Conservation (phyloP, 2,329 filamentous ascomycete species). For the Colletotrichum viniferum region DNA sequence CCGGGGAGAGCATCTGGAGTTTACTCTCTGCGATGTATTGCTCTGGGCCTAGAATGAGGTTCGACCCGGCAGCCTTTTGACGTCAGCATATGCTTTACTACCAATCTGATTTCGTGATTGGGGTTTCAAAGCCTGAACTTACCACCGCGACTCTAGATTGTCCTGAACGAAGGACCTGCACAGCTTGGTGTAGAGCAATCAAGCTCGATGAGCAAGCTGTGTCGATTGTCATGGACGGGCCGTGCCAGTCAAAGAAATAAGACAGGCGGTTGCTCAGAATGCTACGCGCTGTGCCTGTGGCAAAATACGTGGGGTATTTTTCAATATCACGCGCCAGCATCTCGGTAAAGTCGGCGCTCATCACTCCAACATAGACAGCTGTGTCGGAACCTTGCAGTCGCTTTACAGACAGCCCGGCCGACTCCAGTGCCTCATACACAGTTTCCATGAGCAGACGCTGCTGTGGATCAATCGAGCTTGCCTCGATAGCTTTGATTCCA, state of each 20-base stretch:
- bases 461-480: slow-evolving; percentile 37
- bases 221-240: slow-evolving; percentile 45
- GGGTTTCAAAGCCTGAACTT: not conserved
- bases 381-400: slow-evolving; percentile 30
- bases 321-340: slow-evolving; percentile 25
- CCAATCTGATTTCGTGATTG: rapidly evolving
- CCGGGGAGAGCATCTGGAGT: not conserved
- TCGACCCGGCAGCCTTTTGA: slow-evolving; percentile 24
- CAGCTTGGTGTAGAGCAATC: slow-evolving; percentile 44
- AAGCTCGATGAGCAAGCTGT: slow-evolving; percentile 50
- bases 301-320: slow-evolving; percentile 27
- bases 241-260: slow-evolving; percentile 43
- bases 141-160: slow-evolving; percentile 33
- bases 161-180: slow-evolving; percentile 35
- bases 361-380: slow-evolving; percentile 35
- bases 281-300: slow-evolving; percentile 34
- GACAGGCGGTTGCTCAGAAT: slow-evolving; percentile 44
- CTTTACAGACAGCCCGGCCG: slow-evolving; percentile 32
- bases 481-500: slow-evolving; percentile 33
- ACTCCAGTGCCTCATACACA: slow-evolving; percentile 38
- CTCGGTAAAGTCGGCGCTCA: slow-evolving; percentile 30
- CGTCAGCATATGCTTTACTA: not conserved
- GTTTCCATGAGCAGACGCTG: slow-evolving; percentile 36
- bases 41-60: slow-evolving; percentile 20
- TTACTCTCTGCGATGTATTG: slow-evolving; percentile 20